Evolutionary conservation across 352 stramenopile genomes (phyloP).

Genomic region (Phytophthora pluvialis): DNA sequence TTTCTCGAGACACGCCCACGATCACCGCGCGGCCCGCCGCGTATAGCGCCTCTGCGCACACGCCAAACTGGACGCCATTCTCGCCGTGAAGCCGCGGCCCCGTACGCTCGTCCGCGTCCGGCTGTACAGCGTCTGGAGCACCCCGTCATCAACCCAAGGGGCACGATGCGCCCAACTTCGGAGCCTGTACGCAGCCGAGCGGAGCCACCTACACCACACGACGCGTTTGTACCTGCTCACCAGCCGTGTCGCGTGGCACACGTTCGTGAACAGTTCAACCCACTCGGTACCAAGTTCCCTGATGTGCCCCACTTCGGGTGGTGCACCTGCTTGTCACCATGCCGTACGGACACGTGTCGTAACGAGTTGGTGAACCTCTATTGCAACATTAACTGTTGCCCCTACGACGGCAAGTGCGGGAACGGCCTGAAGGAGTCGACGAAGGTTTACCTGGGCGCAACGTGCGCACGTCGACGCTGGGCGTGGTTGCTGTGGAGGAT

Average conservation of each 20-base stretch:
- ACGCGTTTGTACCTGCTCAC: neutral
- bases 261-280: conserved; percentile 12
- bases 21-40: neutral
- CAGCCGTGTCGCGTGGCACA: neutral
- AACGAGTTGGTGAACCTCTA: neutral
- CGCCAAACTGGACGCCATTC: neutral
- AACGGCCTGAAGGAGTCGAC: neutral
- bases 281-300: neutral
- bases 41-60: neutral
- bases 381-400: neutral
- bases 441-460: conserved; percentile 1
- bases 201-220: neutral
- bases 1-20: neutral
- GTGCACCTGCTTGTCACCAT: neutral
- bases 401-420: neutral
- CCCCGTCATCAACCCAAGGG: neutral
- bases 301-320: neutral
- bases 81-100: neutral
- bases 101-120: neutral
- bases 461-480: neutral
- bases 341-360: neutral
- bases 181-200: neutral
- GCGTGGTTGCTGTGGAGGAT: neutral
- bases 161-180: neutral
- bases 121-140: neutral